Percentiles rank a stretch among this genome's conserved stretches.
These are phyloP conservation scores for Phytophthora aleatoria DNA, from an alignment of 352 stramenopile genomes.

Conservation along the genomic window DNA sequence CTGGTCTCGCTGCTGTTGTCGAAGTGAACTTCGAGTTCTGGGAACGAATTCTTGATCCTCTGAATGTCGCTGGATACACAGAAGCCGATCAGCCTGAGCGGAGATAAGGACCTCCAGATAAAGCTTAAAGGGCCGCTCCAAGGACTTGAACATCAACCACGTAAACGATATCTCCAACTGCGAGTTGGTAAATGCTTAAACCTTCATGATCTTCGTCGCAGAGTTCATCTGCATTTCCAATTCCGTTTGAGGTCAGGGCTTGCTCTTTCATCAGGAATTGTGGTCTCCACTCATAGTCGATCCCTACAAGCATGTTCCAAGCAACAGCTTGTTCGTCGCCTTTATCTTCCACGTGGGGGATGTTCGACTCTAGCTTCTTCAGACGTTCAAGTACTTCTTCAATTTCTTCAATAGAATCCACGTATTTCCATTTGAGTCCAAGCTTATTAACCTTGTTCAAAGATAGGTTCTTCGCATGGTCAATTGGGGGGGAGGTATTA, in stretches of 20 bases:
- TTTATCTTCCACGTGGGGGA: background rate
- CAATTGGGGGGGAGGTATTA: slow-evolving; percentile 11
- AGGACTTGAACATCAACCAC: slow-evolving; percentile 68
- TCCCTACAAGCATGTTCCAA: slow-evolving; percentile 43
- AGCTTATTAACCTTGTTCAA: slow-evolving; percentile 3
- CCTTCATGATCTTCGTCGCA: slow-evolving; percentile 27
- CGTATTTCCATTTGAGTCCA: slow-evolving; percentile 40
- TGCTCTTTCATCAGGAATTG: slow-evolving; percentile 42
- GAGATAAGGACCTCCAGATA: slow-evolving; percentile 41
- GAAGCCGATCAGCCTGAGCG: slow-evolving; percentile 57
- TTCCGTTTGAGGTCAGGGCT: background rate
- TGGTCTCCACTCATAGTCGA: slow-evolving; percentile 74
- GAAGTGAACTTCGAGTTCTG: slow-evolving; percentile 26
- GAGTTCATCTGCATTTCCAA: slow-evolving; percentile 2
- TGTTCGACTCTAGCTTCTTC: slow-evolving; percentile 4
- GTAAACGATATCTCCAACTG: slow-evolving; percentile 45
- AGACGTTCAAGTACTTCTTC: slow-evolving; percentile 32
- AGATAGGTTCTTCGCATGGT: slow-evolving; percentile 39
- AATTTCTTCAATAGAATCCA: slow-evolving; percentile 32
- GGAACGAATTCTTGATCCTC: slow-evolving; percentile 59
- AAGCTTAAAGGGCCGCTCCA: slow-evolving; percentile 38
- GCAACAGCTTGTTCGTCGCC: slow-evolving; percentile 12
- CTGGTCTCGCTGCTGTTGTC: background rate
- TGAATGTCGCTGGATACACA: slow-evolving; percentile 58
- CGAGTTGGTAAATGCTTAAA: slow-evolving; percentile 62